These are phyloP conservation scores for Condylostoma magnum DNA, from an alignment of 169 alveolate genomes.

Conservation along the genomic window DNA sequence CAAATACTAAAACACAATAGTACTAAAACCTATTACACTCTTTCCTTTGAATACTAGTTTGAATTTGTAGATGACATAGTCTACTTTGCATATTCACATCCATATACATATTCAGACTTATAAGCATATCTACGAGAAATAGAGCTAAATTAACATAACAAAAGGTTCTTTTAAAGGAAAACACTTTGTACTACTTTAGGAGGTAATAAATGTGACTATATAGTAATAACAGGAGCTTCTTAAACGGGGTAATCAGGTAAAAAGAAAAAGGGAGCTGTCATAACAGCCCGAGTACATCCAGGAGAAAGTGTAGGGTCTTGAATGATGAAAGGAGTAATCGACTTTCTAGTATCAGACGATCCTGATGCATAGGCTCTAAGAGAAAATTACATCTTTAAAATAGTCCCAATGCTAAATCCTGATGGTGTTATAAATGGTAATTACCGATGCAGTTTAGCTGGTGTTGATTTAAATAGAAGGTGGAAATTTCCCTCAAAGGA, in stretches of 20 bases:
- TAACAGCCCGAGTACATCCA: conserved; percentile 87
- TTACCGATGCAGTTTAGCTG: conserved; percentile 77
- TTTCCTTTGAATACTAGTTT: conserved; percentile 70
- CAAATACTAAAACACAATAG: conserved; percentile 2
- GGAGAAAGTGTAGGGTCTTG: conserved; percentile 88
- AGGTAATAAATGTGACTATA: conserved; percentile 83
- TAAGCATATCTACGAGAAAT: conserved; percentile 49
- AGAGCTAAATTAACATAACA: conserved; percentile 43
- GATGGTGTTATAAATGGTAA: conserved; percentile 89
- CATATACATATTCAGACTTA: conserved; percentile 75
- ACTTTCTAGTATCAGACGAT: conserved; percentile 66
- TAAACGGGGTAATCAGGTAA: conserved; percentile 48
- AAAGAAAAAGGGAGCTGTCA: conserved; percentile 68
- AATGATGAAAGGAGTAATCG: conserved; percentile 78
- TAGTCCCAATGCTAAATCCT: conserved; percentile 85
- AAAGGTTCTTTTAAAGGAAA: conserved; percentile 56
- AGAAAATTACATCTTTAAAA: conserved; percentile 69
- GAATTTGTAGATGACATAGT: conserved; percentile 68
- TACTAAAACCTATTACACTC: conserved; percentile 56
- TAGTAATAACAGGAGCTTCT: conserved; percentile 55
- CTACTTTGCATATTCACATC: conserved; percentile 74
- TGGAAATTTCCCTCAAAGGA: conserved; percentile 72
- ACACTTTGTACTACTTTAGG: conserved; percentile 80
- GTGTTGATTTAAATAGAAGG: conserved; percentile 80
- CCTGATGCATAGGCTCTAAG: conserved; percentile 73